A percentile compares a stretch with the other conserved stretches of the same genome.
Evolutionary conservation across 148 eudicot genomes (phyloP).

Genomic region (Silene latifolia): DNA sequence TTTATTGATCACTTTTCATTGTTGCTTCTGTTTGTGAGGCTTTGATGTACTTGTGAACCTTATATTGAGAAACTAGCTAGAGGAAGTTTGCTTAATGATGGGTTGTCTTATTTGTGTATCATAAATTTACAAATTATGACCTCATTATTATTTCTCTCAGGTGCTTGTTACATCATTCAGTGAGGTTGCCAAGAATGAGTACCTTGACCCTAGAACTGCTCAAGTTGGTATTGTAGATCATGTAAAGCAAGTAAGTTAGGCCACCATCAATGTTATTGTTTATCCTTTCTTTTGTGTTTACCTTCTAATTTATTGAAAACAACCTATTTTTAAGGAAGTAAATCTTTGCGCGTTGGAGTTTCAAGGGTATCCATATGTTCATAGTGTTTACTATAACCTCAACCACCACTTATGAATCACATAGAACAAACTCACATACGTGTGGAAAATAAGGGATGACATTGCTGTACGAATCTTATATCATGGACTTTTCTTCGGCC

Average conservation of each 20-base stretch:
- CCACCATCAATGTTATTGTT: neutral
- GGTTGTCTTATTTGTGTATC: neutral
- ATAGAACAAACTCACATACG: neutral
- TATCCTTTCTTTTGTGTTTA: neutral
- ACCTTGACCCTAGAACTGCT: constrained; percentile 89
- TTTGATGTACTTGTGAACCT: neutral
- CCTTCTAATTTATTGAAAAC: neutral
- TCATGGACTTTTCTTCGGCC: constrained; percentile 1
- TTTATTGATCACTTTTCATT: neutral
- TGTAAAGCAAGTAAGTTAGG: constrained; percentile 68
- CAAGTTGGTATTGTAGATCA: constrained; percentile 87
- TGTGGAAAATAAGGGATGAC: neutral
- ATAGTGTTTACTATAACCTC: neutral
- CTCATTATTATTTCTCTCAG: constrained; percentile 33
- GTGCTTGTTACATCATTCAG: constrained; percentile 65
- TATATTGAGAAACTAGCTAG: neutral
- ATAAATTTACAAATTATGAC: constrained; percentile 4
- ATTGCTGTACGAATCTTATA: neutral
- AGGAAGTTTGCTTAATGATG: neutral
- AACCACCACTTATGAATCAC: neutral
- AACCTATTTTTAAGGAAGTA: constrained; percentile 9
- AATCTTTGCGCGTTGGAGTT: neutral
- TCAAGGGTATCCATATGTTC: neutral
- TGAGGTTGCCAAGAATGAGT: constrained; percentile 66
- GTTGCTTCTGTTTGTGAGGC: neutral